Base-by-base conservation (phyloP, 225 moss, liverwort and hornwort species). In the Marchantia paleacea region DNA sequence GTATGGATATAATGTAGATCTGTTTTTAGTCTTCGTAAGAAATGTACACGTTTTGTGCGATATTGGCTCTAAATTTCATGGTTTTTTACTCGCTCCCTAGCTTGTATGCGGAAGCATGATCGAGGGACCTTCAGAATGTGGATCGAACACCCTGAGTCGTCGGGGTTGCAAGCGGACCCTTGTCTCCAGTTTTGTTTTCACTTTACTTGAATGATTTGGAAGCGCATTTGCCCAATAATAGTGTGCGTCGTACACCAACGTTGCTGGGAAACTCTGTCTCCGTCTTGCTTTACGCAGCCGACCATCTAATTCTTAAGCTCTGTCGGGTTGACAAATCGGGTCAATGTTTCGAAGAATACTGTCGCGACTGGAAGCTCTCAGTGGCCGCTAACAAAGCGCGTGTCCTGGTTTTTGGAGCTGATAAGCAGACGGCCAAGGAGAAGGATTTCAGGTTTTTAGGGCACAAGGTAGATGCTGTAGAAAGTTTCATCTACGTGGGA, bases 361-460 rank as follows among this genome's bases (percentile, higher is more conserved):
- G 57, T 29, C 69, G 57, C 22, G 51, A 51, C 3, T 18, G 20
- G 39, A 62, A 73, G 50, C 63, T 80, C 30, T 72, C 61, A 0
- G 48, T 80, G 7, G 20, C 57, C 57, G 50, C 10, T 29, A 20
- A 49, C 16, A 51, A 28, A 13, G 52, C 55, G 52, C 24, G 57
- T 4, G 55, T 79, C 22, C 68, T 79, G 54, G 65, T 79, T 28
- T 79, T 79, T 19, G 70, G 69, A 20, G 79, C 79, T 10, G 79
- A 70, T 22, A 20, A 69, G 55, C 55, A 31, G 4, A 54, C 52
- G 79, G 10, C 54, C n/a, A 71, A 70, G 55, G 69, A 68, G 22
- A 28, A 57, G 31, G 70, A 39, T 19, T 79, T 70, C 10, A 30
- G 70, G n/a, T 48, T 79, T 6, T 30, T 47, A 55, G 69, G 70